These are phyloP conservation scores for Cordyceps sp. DNA, from an alignment of 2,329 filamentous ascomycete genomes.

Conservation along the genomic window DNA sequence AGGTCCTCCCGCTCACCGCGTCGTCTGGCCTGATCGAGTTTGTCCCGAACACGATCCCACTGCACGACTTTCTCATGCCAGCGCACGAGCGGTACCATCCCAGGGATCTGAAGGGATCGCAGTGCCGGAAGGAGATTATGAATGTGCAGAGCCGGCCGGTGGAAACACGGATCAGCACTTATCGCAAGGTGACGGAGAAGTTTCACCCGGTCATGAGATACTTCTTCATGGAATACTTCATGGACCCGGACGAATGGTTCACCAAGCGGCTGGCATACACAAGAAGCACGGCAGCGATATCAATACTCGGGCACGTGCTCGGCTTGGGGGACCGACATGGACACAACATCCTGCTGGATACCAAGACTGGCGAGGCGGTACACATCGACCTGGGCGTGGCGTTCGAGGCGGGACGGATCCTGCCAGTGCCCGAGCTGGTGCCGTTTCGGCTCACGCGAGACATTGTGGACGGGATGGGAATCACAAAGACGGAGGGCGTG, in stretches of 20 bases:
- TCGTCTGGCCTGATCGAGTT: slow-evolving; percentile 92
- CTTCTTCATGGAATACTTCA: slow-evolving; percentile 93
- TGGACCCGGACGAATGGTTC: slow-evolving; percentile 94
- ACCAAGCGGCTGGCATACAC: slow-evolving; percentile 78
- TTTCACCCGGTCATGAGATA: slow-evolving; percentile 91
- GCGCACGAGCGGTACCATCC: slow-evolving; percentile 80
- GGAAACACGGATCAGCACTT: slow-evolving; percentile 57
- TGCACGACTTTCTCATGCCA: slow-evolving; percentile 84
- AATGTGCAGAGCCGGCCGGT: slow-evolving; percentile 53
- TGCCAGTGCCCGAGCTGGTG: slow-evolving; percentile 88
- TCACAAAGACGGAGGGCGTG: slow-evolving; percentile 86
- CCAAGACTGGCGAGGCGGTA: slow-evolving; percentile 78
- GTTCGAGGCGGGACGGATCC: slow-evolving; percentile 89
- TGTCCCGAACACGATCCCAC: slow-evolving; percentile 77
- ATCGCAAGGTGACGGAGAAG: slow-evolving; percentile 58
- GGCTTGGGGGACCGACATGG: slow-evolving; percentile 89
- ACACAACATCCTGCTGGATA: slow-evolving; percentile 90
- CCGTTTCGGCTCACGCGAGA: slow-evolving; percentile 91
- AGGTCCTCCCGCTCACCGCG: slow-evolving; percentile 77
- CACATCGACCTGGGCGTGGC: slow-evolving; percentile 96
- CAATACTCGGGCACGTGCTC: slow-evolving; percentile 83
- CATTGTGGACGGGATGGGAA: slow-evolving; percentile 92
- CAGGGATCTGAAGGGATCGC: slow-evolving; percentile 58
- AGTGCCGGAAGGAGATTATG: slow-evolving; percentile 66
- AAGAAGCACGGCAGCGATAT: slow-evolving; percentile 83